Evolutionary conservation across 2,329 filamentous ascomycete species (phyloP), one percentile per base, ranked within the genome.

Genomic region (Cladosporium sp.): DNA sequence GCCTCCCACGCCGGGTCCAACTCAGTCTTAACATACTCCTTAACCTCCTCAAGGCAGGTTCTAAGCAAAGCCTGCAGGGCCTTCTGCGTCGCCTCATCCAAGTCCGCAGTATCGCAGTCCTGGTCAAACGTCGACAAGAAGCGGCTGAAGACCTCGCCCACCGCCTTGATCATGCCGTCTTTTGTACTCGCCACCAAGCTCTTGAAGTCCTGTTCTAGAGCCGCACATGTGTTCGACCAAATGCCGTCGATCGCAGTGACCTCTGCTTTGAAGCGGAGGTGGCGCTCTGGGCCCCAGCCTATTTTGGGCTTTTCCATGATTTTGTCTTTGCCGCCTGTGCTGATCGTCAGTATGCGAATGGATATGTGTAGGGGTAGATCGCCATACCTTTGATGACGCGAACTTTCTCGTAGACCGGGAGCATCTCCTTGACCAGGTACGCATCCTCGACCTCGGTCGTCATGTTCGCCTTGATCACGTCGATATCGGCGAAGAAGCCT

Each of bases 381-480:
- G 28, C 10, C 30, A 7, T 60, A 43, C 68, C 60, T 51, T 67
- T 70, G 58, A 70, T 62, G 18, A 21, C 5, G 8, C 59, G 51
- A 23, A 66, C 49, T 26, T 65, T 39, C 3, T 43, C 59, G 64
- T 70, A 70, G 26, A 70, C 58, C 1, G 69, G 67, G 0, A 49
- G 23, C 70, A 71, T 71, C 34, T 65, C 65, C 11, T 32, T 23
- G 23, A 57, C 30, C 10, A 71, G 32, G 56, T 68, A 68, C 6
- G 62, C 53, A 16, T 63, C 57, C 7, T 59, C 57, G 6, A 25
- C 57, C 3, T 59, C 36, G 23, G 36, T 46, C 7, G 25, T 43
- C 21, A 46, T 2, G 2, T 25, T 59, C 10, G 25, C 34, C 36
- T 59, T 59, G 3, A 59, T 25, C 13, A 61, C 26, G 11, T 28